phyloP scores from a whole-genome alignment of 2,329 filamentous ascomycete genomes.

The Pseudogymnoascus sp. region DNA sequence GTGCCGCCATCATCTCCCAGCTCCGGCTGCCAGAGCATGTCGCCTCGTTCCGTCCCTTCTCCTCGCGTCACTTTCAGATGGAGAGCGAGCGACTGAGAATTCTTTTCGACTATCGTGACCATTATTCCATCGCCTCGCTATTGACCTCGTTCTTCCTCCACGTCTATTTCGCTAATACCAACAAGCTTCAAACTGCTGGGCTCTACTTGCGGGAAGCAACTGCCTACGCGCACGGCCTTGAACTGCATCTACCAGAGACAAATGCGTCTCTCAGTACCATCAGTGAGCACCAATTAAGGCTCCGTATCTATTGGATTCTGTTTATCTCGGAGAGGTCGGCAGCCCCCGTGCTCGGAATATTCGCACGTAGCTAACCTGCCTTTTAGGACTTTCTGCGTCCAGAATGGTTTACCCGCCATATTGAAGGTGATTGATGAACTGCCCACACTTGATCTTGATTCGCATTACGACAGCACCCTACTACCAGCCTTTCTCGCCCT shows the following conservation, averaged over 20 bases:
- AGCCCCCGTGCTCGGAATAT: background rate
- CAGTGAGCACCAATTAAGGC: background rate
- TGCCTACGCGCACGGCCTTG: background rate
- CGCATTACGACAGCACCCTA: background rate
- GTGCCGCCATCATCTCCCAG: background rate
- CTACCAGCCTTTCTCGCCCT: background rate
- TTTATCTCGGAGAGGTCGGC: background rate
- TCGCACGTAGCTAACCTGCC: background rate
- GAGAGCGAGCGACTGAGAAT: background rate
- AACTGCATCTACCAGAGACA: background rate
- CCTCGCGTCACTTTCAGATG: background rate
- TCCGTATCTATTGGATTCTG: background rate
- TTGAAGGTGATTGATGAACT: background rate
- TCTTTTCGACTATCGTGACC: background rate
- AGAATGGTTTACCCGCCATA: background rate
- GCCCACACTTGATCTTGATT: background rate
- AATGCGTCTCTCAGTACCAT: background rate
- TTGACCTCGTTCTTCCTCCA: background rate
- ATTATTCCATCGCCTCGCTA: background rate
- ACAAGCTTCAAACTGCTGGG: background rate
- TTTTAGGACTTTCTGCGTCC: background rate
- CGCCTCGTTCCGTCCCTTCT: background rate
- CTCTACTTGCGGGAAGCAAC: background rate
- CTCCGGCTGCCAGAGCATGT: background rate
- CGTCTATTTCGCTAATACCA: background rate